Percentiles rank a stretch among this genome's conserved stretches.
Conservation (phyloP, 176 grass and related monocot genomes). For the Elymus sibiricus region DNA sequence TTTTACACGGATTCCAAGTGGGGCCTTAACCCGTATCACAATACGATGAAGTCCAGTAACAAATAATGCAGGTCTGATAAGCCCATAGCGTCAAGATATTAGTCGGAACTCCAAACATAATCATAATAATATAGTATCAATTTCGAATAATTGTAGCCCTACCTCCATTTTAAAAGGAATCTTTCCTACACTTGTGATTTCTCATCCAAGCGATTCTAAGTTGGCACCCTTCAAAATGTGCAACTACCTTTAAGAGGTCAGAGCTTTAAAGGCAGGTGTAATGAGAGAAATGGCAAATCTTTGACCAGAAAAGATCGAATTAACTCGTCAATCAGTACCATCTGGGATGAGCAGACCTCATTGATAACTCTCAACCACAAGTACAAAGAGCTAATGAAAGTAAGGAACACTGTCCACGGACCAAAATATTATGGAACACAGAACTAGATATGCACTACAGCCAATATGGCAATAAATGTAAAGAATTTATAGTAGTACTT, state of each 20-base stretch:
- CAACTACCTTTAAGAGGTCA: constrained; percentile 37
- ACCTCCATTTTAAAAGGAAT: constrained; percentile 14
- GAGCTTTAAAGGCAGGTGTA: constrained; percentile 34
- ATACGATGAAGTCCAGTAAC: not conserved
- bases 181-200: not conserved
- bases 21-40: not conserved
- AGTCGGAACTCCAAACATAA: not conserved
- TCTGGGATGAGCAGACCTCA: constrained; percentile 21
- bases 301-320: constrained; percentile 37
- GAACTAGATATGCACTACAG: not conserved
- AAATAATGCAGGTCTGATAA: not conserved
- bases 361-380: constrained; percentile 29
- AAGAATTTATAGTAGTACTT: not conserved
- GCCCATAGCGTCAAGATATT: not conserved
- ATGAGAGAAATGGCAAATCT: constrained; percentile 23
- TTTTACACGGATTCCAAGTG: no score
- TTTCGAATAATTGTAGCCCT: not conserved
- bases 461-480: not conserved
- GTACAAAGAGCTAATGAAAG: constrained; percentile 25
- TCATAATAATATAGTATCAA: not conserved
- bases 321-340: constrained; percentile 22
- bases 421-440: constrained; percentile 7
- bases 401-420: constrained; percentile 11
- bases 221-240: constrained; percentile 43
- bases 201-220: constrained; percentile 12